A percentile compares a stretch with the other conserved stretches of the same genome.
Conservation (phyloP, 2,329 filamentous ascomycete species). For the Nakataea oryzae region DNA sequence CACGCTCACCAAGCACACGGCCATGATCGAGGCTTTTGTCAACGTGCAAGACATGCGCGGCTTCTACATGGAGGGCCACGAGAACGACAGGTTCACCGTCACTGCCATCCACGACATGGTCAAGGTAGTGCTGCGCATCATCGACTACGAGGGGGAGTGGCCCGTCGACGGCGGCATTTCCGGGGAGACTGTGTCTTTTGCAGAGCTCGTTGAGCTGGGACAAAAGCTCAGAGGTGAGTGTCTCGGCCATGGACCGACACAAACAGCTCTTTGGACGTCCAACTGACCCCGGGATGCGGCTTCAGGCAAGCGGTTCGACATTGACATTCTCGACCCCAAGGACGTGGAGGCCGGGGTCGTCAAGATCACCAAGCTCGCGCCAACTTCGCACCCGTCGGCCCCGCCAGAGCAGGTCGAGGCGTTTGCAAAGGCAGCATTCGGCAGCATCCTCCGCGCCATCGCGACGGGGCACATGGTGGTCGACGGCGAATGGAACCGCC, state of each 20-base stretch:
- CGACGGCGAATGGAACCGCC: constrained; percentile 29
- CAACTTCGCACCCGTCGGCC: constrained; percentile 17
- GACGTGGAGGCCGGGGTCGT: constrained; percentile 15
- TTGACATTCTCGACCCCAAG: background rate
- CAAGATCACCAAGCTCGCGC: constrained; percentile 31
- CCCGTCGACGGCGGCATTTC: constrained; percentile 28
- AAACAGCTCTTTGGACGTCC: background rate
- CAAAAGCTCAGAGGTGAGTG: constrained; percentile 9
- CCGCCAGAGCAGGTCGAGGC: constrained; percentile 19
- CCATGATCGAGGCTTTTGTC: constrained; percentile 23
- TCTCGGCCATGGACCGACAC: no score
- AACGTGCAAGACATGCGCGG: constrained; percentile 29
- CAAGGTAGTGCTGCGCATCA: constrained; percentile 22
- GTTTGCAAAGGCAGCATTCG: constrained; percentile 24
- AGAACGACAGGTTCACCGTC: constrained; percentile 30
- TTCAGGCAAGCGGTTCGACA: background rate
- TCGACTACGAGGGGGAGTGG: constrained; percentile 34
- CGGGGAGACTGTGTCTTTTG: constrained; percentile 22
- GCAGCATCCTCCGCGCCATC: constrained; percentile 29
- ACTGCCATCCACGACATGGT: constrained; percentile 33
- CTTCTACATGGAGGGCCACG: constrained; percentile 28
- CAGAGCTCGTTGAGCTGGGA: constrained; percentile 26
- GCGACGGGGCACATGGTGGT: constrained; percentile 30
- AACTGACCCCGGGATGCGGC: background rate
- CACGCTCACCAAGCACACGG: constrained; percentile 30